Evolutionary conservation across 2,329 filamentous ascomycete species (phyloP).

Genomic region (Ophiostoma tasmaniense): DNA sequence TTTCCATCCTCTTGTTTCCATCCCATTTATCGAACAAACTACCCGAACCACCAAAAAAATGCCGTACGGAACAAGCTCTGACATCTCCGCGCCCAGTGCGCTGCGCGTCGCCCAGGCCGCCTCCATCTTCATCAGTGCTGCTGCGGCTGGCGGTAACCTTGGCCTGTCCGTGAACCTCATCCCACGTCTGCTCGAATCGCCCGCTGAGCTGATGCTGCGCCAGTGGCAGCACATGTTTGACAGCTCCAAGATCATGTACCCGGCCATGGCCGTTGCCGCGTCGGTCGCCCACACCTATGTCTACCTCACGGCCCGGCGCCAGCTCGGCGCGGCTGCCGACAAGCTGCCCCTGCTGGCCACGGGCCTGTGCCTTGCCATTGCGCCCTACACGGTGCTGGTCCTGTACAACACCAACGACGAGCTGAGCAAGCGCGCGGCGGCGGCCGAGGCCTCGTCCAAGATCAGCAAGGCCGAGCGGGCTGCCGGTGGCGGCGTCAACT

Average conservation of each 20-base stretch:
- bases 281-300: slow-evolving; percentile 38
- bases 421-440: slow-evolving; percentile 36
- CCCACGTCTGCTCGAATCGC: slow-evolving; percentile 47
- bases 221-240: slow-evolving; percentile 44
- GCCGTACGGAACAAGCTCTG: not conserved
- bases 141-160: slow-evolving; percentile 33
- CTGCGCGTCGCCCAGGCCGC: slow-evolving; percentile 38
- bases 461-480: slow-evolving; percentile 8
- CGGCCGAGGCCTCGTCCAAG: slow-evolving; percentile 28
- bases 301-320: slow-evolving; percentile 13
- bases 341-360: slow-evolving; percentile 40
- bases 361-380: slow-evolving; percentile 35
- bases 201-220: slow-evolving; percentile 44
- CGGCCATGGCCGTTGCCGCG: slow-evolving; percentile 32
- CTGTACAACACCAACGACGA: slow-evolving; percentile 41
- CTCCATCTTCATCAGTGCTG: slow-evolving; percentile 42
- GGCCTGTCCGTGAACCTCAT: slow-evolving; percentile 37
- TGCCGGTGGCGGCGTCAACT: slow-evolving; percentile 8
- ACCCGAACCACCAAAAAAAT: not conserved
- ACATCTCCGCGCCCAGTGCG: not conserved
- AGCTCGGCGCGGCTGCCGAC: slow-evolving; percentile 25
- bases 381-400: slow-evolving; percentile 44
- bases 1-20: not conserved
- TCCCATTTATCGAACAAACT: too few relatives aligned
- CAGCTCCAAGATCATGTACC: slow-evolving; percentile 33